These are phyloP conservation scores for Stereocaulon alpinum DNA, from an alignment of 495 filamentous ascomycete species.

Conservation along the genomic window DNA sequence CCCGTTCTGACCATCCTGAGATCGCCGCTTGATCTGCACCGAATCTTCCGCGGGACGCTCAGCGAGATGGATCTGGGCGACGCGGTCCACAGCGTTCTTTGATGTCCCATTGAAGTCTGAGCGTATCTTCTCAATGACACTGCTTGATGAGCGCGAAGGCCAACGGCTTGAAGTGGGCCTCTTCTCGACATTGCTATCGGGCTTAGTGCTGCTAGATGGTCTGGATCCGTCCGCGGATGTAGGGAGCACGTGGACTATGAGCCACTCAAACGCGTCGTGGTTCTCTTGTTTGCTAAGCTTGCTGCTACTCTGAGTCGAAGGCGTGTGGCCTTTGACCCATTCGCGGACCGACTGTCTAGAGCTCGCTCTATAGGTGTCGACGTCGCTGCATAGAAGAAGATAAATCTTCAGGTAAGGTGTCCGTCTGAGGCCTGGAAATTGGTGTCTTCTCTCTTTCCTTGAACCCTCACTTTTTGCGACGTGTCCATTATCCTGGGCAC, in stretches of 20 bases:
- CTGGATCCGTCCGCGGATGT: slow-evolving; percentile 68
- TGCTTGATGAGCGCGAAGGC: slow-evolving; percentile 61
- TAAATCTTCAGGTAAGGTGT: slow-evolving; percentile 92
- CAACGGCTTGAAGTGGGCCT: slow-evolving; percentile 50
- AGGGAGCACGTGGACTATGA: slow-evolving; percentile 83
- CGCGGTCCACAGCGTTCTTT: slow-evolving; percentile 65
- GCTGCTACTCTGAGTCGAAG: slow-evolving; percentile 32
- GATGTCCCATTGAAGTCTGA: slow-evolving; percentile 83
- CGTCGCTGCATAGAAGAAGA: slow-evolving; percentile 84
- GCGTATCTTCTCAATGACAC: slow-evolving; percentile 80
- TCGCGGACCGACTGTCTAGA: slow-evolving; percentile 71
- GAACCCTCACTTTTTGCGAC: neutral
- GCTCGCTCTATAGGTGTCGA: slow-evolving; percentile 77
- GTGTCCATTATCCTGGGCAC: neutral
- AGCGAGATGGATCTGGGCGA: slow-evolving; percentile 73
- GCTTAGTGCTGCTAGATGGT: slow-evolving; percentile 41
- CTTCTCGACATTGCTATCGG: slow-evolving; percentile 33
- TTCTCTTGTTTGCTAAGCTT: slow-evolving; percentile 52
- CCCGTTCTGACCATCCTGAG: slow-evolving; percentile 55
- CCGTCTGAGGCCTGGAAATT: slow-evolving; percentile 86
- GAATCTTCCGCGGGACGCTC: slow-evolving; percentile 28
- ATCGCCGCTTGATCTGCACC: slow-evolving; percentile 4
- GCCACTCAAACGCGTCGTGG: slow-evolving; percentile 96
- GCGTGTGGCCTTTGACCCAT: slow-evolving; percentile 75
- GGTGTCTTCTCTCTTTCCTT: slow-evolving; percentile 64